A percentile compares a stretch with the other conserved stretches of the same genome.
Conservation (phyloP, 768 basidiomycete species). For the Leccinellum rugosiceps region DNA sequence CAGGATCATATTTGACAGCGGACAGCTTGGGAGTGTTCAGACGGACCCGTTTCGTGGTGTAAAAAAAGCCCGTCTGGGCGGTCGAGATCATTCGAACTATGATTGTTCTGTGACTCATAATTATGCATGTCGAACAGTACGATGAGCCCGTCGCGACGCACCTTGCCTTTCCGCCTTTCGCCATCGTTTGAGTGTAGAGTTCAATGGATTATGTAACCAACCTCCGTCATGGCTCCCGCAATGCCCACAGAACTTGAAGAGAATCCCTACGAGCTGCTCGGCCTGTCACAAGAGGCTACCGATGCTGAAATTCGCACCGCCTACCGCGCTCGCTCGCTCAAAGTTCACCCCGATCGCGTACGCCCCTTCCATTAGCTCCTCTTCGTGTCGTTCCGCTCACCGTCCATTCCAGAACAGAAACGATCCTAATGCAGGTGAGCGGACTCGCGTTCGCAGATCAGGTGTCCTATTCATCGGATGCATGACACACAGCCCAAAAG, state of each 20-base stretch:
- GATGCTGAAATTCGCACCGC: slow-evolving; percentile 79
- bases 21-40: slow-evolving; percentile 69
- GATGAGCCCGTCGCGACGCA: slow-evolving; percentile 14
- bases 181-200: slow-evolving; percentile 38
- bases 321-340: slow-evolving; percentile 74
- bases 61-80: slow-evolving; percentile 90
- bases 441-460: not conserved
- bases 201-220: slow-evolving; percentile 8
- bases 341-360: slow-evolving; percentile 86
- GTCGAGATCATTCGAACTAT: slow-evolving; percentile 88
- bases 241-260: slow-evolving; percentile 49
- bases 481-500: slow-evolving; percentile 50
- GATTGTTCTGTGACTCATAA: slow-evolving; percentile 53
- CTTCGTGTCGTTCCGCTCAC: slow-evolving; percentile 12
- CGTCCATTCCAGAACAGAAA: slow-evolving; percentile 58
- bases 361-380: slow-evolving; percentile 27
- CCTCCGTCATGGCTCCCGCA: slow-evolving; percentile 21
- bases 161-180: slow-evolving; percentile 61
- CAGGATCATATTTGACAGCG: slow-evolving; percentile 90
- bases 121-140: not conserved
- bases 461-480: not conserved
- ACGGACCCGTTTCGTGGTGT: slow-evolving; percentile 76
- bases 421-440: slow-evolving; percentile 70
- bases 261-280: slow-evolving; percentile 73
- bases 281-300: slow-evolving; percentile 57